Conservation (phyloP, 176 grass and related monocot species). For the Juncus effusus region DNA sequence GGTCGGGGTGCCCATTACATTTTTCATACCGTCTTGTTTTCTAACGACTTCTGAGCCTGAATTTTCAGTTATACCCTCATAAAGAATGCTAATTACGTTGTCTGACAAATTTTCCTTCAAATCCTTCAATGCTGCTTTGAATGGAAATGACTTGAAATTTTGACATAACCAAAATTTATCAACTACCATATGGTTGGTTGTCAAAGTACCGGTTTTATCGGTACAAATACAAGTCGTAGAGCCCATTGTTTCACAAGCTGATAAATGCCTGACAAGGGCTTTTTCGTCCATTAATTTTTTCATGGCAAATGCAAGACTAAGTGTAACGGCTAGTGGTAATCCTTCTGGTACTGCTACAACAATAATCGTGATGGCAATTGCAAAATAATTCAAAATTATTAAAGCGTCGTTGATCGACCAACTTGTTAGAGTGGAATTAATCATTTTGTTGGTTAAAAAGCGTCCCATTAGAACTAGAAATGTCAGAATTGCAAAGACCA, state of each 20-base stretch:
- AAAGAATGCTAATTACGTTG: conserved; percentile 44
- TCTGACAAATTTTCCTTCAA: conserved; percentile 44
- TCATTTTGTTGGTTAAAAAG: conserved; percentile 48
- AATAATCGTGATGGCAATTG: conserved; percentile 79
- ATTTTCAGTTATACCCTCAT: conserved; percentile 75
- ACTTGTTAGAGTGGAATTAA: conserved; percentile 29
- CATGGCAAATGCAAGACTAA: conserved; percentile 97
- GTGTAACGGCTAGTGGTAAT: conserved; percentile 82
- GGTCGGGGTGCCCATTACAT: conserved; percentile 81
- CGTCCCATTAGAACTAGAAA: conserved; percentile 69
- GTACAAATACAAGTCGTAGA: conserved; percentile 96
- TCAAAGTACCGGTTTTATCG: conserved; percentile 90
- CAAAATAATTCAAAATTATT: conserved; percentile 77
- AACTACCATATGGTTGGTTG: conserved; percentile 96
- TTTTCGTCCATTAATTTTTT: conserved; percentile 90
- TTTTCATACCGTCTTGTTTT: conserved; percentile 53
- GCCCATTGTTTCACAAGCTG: conserved; percentile 97
- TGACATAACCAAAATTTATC: conserved; percentile 77
- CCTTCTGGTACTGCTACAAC: conserved; percentile 95
- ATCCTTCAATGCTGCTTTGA: conserved; percentile 37
- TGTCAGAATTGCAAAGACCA: conserved; percentile 68
- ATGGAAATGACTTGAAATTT: conserved; percentile 43
- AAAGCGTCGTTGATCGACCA: conserved; percentile 61
- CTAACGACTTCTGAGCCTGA: conserved; percentile 76
- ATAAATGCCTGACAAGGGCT: conserved; percentile 83